Conservation (phyloP, 1,284 basidiomycete genomes). For the Leccinum pachyderme region DNA sequence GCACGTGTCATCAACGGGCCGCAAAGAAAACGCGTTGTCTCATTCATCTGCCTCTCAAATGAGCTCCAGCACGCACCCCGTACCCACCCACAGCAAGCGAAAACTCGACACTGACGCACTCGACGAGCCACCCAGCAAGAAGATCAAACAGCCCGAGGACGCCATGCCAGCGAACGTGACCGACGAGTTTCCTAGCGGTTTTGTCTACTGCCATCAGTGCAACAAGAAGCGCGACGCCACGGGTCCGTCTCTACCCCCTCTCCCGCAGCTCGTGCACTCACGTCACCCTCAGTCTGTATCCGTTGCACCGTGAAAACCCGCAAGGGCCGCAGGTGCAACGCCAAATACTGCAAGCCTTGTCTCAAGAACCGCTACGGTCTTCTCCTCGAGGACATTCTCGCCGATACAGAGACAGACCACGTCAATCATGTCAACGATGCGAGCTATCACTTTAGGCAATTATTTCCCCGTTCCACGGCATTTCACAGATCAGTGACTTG, state of each 20-base stretch:
- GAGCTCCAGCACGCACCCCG: conserved; percentile 27
- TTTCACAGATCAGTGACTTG: conserved; percentile 14
- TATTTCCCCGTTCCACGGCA: conserved; percentile 11
- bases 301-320: conserved; percentile 48
- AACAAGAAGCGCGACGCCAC: conserved; percentile 52
- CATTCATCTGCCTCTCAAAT: conserved; percentile 35
- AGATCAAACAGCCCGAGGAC: conserved; percentile 24
- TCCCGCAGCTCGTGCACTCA: conserved; percentile 10
- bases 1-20: conserved; percentile 35
- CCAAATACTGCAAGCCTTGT: conserved; percentile 63
- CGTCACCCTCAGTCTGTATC: conserved; percentile 37
- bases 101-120: conserved; percentile 33
- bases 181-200: conserved; percentile 37
- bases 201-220: conserved; percentile 69
- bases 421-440: conserved; percentile 38
- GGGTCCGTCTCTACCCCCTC: conserved; percentile 36
- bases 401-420: conserved; percentile 21
- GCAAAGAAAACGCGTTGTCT: conserved; percentile 60
- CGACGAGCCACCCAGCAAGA: conserved; percentile 34
- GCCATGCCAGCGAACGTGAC: conserved; percentile 10
- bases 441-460: conserved; percentile 54
- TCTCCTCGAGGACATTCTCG: conserved; percentile 48
- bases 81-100: conserved; percentile 39
- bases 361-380: conserved; percentile 64
- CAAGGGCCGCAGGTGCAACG: conserved; percentile 44